These are phyloP conservation scores for Suillus lakei DNA, from an alignment of 768 basidiomycete species.

Conservation along the genomic window DNA sequence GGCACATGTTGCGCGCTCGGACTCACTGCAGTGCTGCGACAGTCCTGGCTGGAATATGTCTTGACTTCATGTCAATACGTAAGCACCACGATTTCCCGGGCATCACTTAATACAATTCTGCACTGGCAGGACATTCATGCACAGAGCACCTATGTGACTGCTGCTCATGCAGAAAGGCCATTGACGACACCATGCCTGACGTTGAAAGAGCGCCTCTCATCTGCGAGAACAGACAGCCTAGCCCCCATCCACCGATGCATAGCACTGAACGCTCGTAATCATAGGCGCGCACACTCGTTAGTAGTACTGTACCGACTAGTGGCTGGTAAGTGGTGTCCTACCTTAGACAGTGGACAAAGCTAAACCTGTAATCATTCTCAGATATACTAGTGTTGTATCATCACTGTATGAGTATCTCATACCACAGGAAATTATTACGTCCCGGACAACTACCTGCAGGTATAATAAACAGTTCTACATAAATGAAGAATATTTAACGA, in stretches of 20 bases:
- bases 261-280: background rate
- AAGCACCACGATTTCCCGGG: conserved; percentile 5
- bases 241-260: conserved; percentile 30
- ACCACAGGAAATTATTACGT: background rate
- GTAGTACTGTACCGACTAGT: background rate
- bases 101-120: background rate
- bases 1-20: conserved; percentile 25
- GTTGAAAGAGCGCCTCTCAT: conserved; percentile 27
- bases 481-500: background rate
- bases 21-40: conserved; percentile 24
- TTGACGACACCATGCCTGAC: background rate
- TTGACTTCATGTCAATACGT: conserved; percentile 29
- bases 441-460: background rate
- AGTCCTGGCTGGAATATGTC: conserved; percentile 26
- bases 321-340: background rate
- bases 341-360: background rate
- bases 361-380: background rate
- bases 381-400: background rate
- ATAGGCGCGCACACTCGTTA: background rate
- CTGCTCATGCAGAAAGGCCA: conserved; percentile 13
- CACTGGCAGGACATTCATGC: conserved; percentile 23
- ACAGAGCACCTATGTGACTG: conserved; percentile 32
- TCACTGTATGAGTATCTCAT: background rate
- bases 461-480: background rate
- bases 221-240: conserved; percentile 23